These are phyloP conservation scores for Triticum dicoccoides DNA, from an alignment of 176 grass and related monocot species.

Conservation along the genomic window DNA sequence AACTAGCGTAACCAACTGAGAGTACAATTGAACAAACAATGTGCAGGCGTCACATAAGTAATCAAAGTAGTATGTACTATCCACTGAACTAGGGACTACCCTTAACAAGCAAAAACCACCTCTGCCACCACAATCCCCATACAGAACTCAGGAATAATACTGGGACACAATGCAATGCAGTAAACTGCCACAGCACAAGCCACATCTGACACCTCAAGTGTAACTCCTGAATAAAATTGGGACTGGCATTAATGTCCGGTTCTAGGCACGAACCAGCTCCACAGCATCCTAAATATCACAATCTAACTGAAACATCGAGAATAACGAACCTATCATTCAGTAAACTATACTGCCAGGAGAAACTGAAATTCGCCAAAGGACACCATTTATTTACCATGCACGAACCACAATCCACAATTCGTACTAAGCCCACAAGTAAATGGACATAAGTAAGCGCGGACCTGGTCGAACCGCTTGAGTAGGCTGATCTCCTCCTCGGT, in stretches of 20 bases:
- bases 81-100: background rate
- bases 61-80: background rate
- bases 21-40: background rate
- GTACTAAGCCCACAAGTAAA: background rate
- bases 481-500: constrained; percentile 68
- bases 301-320: background rate
- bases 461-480: constrained; percentile 73
- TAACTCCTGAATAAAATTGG: background rate
- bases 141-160: background rate
- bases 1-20: background rate
- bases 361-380: background rate
- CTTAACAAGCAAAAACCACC: background rate
- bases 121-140: background rate
- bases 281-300: background rate
- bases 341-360: background rate
- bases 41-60: background rate
- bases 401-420: background rate
- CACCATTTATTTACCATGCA: background rate
- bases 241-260: background rate
- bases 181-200: background rate
- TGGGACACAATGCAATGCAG: background rate
- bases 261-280: background rate
- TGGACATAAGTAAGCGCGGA: background rate
- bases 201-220: background rate
- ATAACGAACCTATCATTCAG: background rate